phyloP scores from a whole-genome alignment of 2,329 filamentous ascomycete species.

The Magnaporthiopsis rhizophila region DNA sequence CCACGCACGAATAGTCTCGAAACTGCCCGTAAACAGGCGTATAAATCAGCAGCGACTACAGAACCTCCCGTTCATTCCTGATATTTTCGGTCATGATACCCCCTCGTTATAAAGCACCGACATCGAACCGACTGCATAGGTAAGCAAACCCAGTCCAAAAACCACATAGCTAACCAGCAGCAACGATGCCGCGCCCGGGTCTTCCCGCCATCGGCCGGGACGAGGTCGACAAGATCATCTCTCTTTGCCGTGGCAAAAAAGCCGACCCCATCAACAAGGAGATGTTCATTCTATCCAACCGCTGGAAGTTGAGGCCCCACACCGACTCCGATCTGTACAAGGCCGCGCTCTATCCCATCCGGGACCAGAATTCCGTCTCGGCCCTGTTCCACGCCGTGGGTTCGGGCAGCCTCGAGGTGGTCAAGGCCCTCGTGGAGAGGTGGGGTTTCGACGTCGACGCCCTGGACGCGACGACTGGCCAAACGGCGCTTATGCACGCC shows the following conservation, averaged over 20 bases:
- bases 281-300: not conserved
- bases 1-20: too few species aligned
- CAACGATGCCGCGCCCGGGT: not conserved
- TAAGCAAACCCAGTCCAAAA: not conserved
- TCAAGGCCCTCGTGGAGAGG: not conserved
- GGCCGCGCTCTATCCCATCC: not conserved
- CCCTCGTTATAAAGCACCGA: not conserved
- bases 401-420: not conserved
- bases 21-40: too few species aligned
- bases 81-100: too few species aligned
- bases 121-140: not conserved
- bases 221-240: not conserved
- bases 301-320: not conserved
- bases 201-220: not conserved
- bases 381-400: not conserved
- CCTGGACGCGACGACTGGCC: not conserved
- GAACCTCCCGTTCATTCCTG: too few species aligned
- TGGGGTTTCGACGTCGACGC: not conserved
- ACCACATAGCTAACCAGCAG: not conserved
- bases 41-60: too few species aligned
- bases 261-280: not conserved
- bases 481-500: not conserved
- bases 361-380: not conserved
- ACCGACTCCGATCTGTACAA: not conserved
- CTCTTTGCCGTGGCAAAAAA: not conserved